Evolutionary conservation across 2,329 filamentous ascomycete genomes (phyloP).

Genomic region (Fusarium musae): DNA sequence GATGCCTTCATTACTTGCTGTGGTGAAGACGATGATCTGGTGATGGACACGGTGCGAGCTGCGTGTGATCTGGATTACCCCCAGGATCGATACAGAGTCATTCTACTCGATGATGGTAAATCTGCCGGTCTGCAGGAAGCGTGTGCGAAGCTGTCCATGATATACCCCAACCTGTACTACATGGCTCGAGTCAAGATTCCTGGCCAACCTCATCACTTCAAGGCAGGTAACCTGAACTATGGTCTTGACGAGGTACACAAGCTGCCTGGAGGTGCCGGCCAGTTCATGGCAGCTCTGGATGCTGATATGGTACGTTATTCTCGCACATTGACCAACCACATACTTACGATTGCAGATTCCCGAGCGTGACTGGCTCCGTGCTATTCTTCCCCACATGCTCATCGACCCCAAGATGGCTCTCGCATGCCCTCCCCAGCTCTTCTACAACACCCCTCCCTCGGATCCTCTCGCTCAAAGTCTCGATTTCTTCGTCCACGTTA

Average conservation of each 20-base stretch:
- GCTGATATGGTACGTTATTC: constrained; percentile 66
- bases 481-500: constrained; percentile 67
- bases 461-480: constrained; percentile 69
- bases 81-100: constrained; percentile 61
- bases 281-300: constrained; percentile 72
- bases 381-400: constrained; percentile 69
- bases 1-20: constrained; percentile 69
- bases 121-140: constrained; percentile 55
- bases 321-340: fast-evolving
- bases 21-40: constrained; percentile 65
- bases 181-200: constrained; percentile 61
- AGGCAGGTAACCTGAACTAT: constrained; percentile 73
- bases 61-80: constrained; percentile 67
- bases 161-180: constrained; percentile 63
- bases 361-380: constrained; percentile 68
- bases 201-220: constrained; percentile 66
- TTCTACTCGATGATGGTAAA: constrained; percentile 66
- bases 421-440: constrained; percentile 70
- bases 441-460: constrained; percentile 69
- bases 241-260: constrained; percentile 61
- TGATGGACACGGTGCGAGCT: constrained; percentile 67
- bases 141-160: constrained; percentile 51
- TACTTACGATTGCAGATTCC: constrained; percentile 59
- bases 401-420: constrained; percentile 66
- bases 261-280: constrained; percentile 65